Evolutionary conservation across 495 filamentous ascomycete genomes (phyloP).

Genomic region (Oleoguttula mirabilis): DNA sequence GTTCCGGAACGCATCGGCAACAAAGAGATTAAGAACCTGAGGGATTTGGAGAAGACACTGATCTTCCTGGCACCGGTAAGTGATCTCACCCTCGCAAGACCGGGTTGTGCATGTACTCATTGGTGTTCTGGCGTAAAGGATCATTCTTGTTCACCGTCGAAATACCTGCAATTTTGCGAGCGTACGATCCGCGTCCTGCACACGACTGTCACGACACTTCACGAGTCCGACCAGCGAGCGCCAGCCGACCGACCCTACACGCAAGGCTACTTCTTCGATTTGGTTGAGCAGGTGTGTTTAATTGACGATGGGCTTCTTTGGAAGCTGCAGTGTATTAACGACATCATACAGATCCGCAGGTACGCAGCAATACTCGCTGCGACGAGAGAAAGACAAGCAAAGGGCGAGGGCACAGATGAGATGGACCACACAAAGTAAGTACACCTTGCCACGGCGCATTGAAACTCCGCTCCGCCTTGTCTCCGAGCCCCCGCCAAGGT

Average conservation of each 20-base stretch:
- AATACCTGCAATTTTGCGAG: constrained; percentile 76
- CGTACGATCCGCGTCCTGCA: constrained; percentile 76
- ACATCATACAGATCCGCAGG: constrained; percentile 24
- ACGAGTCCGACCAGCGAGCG: constrained; percentile 67
- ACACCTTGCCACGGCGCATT: background rate
- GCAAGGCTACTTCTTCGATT: constrained; percentile 87
- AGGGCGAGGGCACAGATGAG: constrained; percentile 29
- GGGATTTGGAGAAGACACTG: constrained; percentile 82
- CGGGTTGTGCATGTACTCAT: constrained; percentile 49
- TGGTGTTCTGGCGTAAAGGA: constrained; percentile 54
- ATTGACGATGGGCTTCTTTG: background rate
- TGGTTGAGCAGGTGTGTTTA: constrained; percentile 61
- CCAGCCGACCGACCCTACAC: constrained; percentile 77
- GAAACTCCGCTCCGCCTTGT: background rate
- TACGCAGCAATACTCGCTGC: constrained; percentile 41
- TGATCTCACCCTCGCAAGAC: constrained; percentile 25
- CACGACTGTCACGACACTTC: constrained; percentile 65
- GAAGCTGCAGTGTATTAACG: constrained; percentile 5
- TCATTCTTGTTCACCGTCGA: constrained; percentile 49
- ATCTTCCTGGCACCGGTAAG: constrained; percentile 82
- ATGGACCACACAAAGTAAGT: constrained; percentile 34
- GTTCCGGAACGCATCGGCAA: constrained; percentile 63
- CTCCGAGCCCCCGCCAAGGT: too few species aligned
- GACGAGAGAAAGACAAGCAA: constrained; percentile 33
- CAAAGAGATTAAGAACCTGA: constrained; percentile 70